Evolutionary conservation across 257 asterid genomes (phyloP), one percentile per base, ranked within the genome.

Genomic region (Primulina huaijiensis): DNA sequence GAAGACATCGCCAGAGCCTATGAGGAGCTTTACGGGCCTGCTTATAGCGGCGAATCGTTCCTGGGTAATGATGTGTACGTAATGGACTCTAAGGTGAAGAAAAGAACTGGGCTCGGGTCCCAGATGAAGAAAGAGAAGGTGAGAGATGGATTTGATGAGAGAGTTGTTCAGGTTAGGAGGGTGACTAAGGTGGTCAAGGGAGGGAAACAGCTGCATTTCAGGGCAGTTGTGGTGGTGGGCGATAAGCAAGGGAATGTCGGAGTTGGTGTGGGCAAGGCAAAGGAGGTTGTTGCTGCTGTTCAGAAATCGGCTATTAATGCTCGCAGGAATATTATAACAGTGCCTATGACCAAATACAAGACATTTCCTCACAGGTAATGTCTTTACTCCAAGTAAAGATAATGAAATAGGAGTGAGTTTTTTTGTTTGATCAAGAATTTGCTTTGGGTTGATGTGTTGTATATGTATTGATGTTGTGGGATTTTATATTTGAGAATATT

Each of bases 101-200:
- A 90, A 65, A 68, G 78, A 12, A 77, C 69, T 38, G 90, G 88
- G 58, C 77, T 88, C 11, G 96, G 97, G 46, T 77, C 89, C 38
- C 84, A 78, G 43, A 75, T 8, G 0, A 88, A 88, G 86, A 87
- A 78, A 62, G 96, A 92, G 75, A 92, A 86, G 75, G 72, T 86
- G 8, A 83, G 89, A 38, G 98, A 93, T 75, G 97, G 97, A 10
- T 89, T 88, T 69, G 98, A 93, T 16, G 98, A 93, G 88, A 76
- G 95, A 53, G 97, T 93, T 6, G 88, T 93, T 70, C 97, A 93
- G 59, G 98, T 90, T 7, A 81, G 98, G 79, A 89, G 96, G 31
- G 98, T 92, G n/a, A 92, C 96, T 0, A 92, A 92, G 81, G 98
- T 93, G 23, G 98, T 93, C 2, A 93, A 93, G 72, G 98, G 98